Base-by-base conservation (phyloP, 352 stramenopile genomes). In the Pythium monospermum region DNA sequence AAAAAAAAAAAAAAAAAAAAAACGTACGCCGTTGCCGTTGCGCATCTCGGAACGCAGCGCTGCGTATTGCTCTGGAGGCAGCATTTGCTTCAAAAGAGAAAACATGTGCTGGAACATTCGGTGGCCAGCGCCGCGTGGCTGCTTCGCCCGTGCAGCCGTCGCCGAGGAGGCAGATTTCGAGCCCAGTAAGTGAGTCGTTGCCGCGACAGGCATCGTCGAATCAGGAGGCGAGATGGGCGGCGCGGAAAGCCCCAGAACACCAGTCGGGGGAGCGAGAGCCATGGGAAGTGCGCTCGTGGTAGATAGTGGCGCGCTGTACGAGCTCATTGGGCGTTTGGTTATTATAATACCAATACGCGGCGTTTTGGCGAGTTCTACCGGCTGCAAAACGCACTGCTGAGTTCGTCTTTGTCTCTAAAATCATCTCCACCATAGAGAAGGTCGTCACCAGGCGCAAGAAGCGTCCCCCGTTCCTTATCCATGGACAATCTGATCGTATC, bases 71-170 rank as follows among this genome's bases (percentile, higher is more conserved):
- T 91, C 77, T 15, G 81, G 69, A 1, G 80, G 78, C 37, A 91
- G 68, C 77, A 89, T 88, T 54, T 91, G 77, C 64, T 87, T 86
- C 36, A 91, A 43, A 31, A 91, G 57, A 22, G 77, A 77, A 46
- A 91, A 91, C 80, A 89, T 91, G 64, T 91, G 77, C 72, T 89
- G 75, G 47, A 91, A 89, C 76, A 87, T 87, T 68, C 89, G 75
- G 57, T 91, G 77, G 0, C 80, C 79, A 6, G 76, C 86, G 12
- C 74, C 80, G 1, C n/a, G n/a, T n/a, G 73, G 48, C 45, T 82
- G 70, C 41, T 85, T 82, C n/a, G 55, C 55, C 30, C 57, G 55
- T 5, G n/a, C n/a, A n/a, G n/a, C n/a, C n/a, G n/a, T n/a, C n/a
- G n/a, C n/a, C n/a, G n/a, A n/a, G n/a, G n/a, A n/a, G n/a, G n/a